A percentile compares a stretch with the other conserved stretches of the same genome.
Conservation (phyloP, 1,284 basidiomycete species). For the Malassezia slooffiae region DNA sequence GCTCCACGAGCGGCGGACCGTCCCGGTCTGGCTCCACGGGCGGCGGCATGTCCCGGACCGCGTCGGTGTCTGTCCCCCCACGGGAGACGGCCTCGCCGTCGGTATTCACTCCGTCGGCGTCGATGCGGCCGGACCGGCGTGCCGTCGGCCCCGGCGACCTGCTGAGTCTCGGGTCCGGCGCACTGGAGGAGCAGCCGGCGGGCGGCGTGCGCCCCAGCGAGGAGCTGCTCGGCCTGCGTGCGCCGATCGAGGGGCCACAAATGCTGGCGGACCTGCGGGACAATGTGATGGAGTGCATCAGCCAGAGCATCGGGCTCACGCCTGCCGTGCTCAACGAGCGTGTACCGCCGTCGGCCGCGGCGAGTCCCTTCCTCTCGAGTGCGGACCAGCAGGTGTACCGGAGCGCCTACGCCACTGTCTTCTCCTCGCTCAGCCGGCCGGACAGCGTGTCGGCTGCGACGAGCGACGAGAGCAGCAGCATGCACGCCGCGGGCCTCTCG, state of each 20-base stretch:
- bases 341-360: conserved; percentile 26
- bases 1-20: too few relatives aligned
- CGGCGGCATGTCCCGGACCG: too few relatives aligned
- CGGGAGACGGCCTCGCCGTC: conserved; percentile 32
- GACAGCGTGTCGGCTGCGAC: conserved; percentile 47
- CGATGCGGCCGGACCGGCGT: conserved; percentile 33
- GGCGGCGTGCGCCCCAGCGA: background rate
- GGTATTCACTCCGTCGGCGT: too few relatives aligned
- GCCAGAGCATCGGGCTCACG: conserved; percentile 88
- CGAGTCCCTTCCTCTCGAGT: conserved; percentile 30
- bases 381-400: conserved; percentile 23
- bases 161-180: conserved; percentile 48
- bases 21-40: too few relatives aligned
- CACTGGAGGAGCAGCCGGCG: background rate
- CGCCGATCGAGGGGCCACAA: too few relatives aligned
- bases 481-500: background rate
- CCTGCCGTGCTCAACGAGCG: conserved; percentile 59
- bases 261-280: conserved; percentile 60
- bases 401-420: conserved; percentile 61
- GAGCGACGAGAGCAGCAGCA: conserved; percentile 25
- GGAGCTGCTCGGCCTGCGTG: background rate
- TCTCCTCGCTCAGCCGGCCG: conserved; percentile 66
- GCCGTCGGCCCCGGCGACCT: conserved; percentile 51
- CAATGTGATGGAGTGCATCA: conserved; percentile 92
- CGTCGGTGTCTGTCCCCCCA: too few relatives aligned